Conservation (phyloP, 2,329 filamentous ascomycete genomes). For the Xylaria sp. region DNA sequence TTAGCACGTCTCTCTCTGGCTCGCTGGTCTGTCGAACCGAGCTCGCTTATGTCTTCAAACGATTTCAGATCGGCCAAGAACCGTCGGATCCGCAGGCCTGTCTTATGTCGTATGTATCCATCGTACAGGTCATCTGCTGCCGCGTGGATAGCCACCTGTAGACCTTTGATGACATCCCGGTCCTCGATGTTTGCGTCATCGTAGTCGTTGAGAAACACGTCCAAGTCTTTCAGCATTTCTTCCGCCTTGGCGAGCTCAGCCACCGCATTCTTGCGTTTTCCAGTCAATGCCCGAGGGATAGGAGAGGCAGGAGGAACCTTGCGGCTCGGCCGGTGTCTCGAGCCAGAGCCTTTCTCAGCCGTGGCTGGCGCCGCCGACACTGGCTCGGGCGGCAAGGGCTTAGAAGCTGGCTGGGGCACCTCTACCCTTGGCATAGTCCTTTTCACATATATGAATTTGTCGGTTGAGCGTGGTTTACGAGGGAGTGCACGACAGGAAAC, state of each 20-base stretch:
- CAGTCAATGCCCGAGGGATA: conserved; percentile 10
- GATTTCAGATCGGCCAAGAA: conserved; percentile 65
- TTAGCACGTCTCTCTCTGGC: conserved; percentile 32
- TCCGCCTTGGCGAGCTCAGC: conserved; percentile 40
- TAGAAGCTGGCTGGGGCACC: conserved; percentile 26
- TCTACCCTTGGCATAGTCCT: conserved; percentile 36
- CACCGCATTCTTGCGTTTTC: conserved; percentile 34
- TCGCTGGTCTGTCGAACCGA: conserved; percentile 36
- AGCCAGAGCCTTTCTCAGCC: conserved; percentile 20
- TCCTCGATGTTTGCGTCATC: conserved; percentile 56
- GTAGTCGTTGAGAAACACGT: conserved; percentile 47
- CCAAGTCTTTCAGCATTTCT: conserved; percentile 42
- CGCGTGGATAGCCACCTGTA: conserved; percentile 65
- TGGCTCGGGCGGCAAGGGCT: conserved; percentile 38
- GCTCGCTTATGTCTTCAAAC: conserved; percentile 58
- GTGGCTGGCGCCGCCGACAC: conserved; percentile 13
- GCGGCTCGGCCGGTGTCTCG: conserved; percentile 23
- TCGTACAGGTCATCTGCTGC: conserved; percentile 66
- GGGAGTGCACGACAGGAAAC: conserved; percentile 16
- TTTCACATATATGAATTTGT: conserved; percentile 38
- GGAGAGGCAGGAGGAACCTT: conserved; percentile 20
- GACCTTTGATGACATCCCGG: conserved; percentile 63
- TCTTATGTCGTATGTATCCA: conserved; percentile 60
- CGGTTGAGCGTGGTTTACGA: conserved; percentile 27
- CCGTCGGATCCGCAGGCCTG: conserved; percentile 62